Evolutionary conservation across 129 eudicot genomes (phyloP).

Genomic region (Gnaphalium uliginosum): DNA sequence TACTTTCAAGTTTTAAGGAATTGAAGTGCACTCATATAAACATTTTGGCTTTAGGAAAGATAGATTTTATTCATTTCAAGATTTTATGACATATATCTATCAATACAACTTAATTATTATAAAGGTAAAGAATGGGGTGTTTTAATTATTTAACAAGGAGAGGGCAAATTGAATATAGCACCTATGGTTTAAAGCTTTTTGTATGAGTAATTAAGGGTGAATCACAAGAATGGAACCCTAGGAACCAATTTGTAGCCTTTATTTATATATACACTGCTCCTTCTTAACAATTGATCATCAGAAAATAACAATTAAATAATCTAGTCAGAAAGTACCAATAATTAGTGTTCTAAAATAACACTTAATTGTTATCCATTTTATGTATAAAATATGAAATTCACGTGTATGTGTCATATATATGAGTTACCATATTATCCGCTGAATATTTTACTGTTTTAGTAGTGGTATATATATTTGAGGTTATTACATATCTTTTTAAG

Average conservation of each 20-base stretch:
- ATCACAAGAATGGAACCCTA: conserved; percentile 28
- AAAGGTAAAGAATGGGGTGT: neutral
- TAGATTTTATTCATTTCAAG: too few relatives aligned
- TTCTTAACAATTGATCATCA: conserved; percentile 22
- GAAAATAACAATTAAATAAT: conserved; percentile 19
- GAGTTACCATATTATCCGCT: neutral
- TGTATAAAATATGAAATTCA: neutral
- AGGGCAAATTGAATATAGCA: conserved; percentile 25
- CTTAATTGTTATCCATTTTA: neutral
- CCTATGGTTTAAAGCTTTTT: conserved; percentile 18
- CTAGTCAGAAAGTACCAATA: conserved; percentile 12
- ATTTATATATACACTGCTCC: conserved; percentile 29
- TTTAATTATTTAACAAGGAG: neutral
- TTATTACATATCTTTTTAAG: too few relatives aligned
- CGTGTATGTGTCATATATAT: neutral
- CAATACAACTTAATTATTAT: neutral
- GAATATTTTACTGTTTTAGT: neutral
- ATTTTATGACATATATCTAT: neutral
- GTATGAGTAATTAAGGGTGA: conserved; percentile 7
- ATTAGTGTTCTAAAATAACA: conserved; percentile 9
- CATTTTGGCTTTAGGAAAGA: neutral
- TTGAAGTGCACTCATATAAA: neutral
- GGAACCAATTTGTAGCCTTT: conserved; percentile 28
- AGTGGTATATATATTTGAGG: too few relatives aligned
- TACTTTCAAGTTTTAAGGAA: neutral